Evolutionary conservation across 75 land plant genomes (phyloP), one percentile per base, ranked within the genome.

Genomic region (Ceratopteris richardii): DNA sequence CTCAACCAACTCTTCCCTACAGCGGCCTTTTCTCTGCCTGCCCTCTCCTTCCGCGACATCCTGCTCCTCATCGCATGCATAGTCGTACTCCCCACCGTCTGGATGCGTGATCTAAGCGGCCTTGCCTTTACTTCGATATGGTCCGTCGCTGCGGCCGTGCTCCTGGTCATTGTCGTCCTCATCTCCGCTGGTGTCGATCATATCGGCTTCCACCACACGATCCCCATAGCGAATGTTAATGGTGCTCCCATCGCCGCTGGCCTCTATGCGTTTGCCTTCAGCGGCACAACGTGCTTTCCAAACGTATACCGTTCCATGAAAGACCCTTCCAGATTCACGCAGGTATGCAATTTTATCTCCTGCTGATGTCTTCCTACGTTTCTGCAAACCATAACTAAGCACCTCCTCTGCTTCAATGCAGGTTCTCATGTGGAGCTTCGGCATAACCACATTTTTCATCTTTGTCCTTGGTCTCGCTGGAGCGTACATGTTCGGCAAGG

Each of bases 81-180:
- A 25, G 22, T 25, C 54, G 23, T 52, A 25, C 57, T 82, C 23
- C 90, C 90, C 0, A 82, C 77, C 44, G 59, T 86, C 33, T 86
- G 86, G 82, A 31, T 86, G 40, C 61, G 86, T 29, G 71, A 86
- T 41, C 67, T 82, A 14, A 80, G 54, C 7, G 54, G 53, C 6
- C 62, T 66, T 24, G 62, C 69, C 17, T 66, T 57, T 30, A 64
- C 59, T 0, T 57, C 69, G 19, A 24, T 46, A 11, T 61, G 69
- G 27, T 44, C 58, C 20, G 66, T 58, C 20, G 44, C 47, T 19
- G 43, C 62, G 25, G 29, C 51, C 64, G 16, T 59, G n/a, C 28
- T 58, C 64, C 59, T 56, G 24, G 29, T 65, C 31, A 17, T 57
- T 11, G 40, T 41, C 44, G 31, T 65, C 19, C 63, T 60, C 29